These are phyloP conservation scores for Aspergillus persii DNA, from an alignment of 2,329 filamentous ascomycete genomes.

Conservation along the genomic window DNA sequence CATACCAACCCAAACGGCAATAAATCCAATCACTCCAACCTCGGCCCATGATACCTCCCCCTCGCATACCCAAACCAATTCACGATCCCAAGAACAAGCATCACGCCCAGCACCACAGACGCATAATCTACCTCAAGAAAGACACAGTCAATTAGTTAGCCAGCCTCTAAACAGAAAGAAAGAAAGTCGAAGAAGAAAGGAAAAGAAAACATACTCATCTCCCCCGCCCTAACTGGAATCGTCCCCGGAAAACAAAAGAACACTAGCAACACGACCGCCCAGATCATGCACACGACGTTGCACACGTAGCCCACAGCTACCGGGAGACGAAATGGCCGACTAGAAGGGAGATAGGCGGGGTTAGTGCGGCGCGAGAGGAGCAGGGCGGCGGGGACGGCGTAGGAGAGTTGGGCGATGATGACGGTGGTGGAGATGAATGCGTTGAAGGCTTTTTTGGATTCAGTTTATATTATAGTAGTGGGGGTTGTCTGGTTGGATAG, in stretches of 20 bases:
- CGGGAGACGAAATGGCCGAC: slow-evolving; percentile 14
- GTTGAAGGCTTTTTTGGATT: slow-evolving; percentile 18
- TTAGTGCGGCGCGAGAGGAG: slow-evolving; percentile 15
- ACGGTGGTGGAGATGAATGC: slow-evolving; percentile 24
- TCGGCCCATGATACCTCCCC: slow-evolving; percentile 21
- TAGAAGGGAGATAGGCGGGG: slow-evolving; percentile 15
- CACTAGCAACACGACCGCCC: slow-evolving; percentile 19
- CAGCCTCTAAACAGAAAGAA: not conserved
- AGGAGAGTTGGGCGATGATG: slow-evolving; percentile 23
- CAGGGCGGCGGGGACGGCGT: slow-evolving; percentile 18
- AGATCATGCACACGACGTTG: slow-evolving; percentile 14
- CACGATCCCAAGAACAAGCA: slow-evolving; percentile 18
- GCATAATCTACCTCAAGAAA: slow-evolving; percentile 16
- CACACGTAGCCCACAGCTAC: slow-evolving; percentile 15
- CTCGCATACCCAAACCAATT: slow-evolving; percentile 22
- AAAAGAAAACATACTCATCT: slow-evolving; percentile 20
- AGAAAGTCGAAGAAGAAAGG: not conserved
- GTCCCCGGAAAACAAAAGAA: slow-evolving; percentile 21
- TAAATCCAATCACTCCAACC: slow-evolving; percentile 12
- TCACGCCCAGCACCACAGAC: slow-evolving; percentile 16
- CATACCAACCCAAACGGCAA: too few species aligned
- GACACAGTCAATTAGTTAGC: not conserved
- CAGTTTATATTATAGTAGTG: too few species aligned
- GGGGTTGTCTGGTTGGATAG: too few species aligned
- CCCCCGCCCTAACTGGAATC: slow-evolving; percentile 18